Percentiles rank a stretch among this genome's conserved stretches.
Conservation (phyloP, 108 stramenopile genomes). For the Stephanodiscus triporus region DNA sequence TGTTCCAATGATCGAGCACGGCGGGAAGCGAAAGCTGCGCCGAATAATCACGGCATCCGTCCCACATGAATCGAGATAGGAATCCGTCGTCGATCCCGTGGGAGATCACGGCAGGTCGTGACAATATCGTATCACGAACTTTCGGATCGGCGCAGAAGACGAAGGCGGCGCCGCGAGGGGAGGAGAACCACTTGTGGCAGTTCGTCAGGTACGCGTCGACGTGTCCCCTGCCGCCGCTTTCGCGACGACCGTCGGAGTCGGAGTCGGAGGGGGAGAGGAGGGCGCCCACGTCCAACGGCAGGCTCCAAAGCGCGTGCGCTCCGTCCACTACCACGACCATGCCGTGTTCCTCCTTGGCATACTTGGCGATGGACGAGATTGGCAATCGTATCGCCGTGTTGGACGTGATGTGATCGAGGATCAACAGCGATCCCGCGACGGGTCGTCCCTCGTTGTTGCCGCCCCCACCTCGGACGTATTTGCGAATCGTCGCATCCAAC, state of each 20-base stretch:
- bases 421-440: conserved; percentile 46
- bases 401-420: conserved; percentile 75
- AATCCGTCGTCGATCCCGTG: conserved; percentile 73
- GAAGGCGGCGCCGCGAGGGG: conserved; percentile 67
- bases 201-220: conserved; percentile 72
- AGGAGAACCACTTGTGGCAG: conserved; percentile 78
- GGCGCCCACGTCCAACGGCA: conserved; percentile 39
- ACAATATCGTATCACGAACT: conserved; percentile 53
- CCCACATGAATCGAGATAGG: conserved; percentile 74
- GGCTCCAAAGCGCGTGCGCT: conserved; percentile 70
- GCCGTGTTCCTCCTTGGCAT: conserved; percentile 50
- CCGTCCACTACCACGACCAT: conserved; percentile 71
- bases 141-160: conserved; percentile 55
- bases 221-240: not conserved
- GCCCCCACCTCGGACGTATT: not conserved
- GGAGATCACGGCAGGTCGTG: conserved; percentile 64
- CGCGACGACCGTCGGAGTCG: not conserved
- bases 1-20: conserved; percentile 61
- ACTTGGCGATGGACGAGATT: conserved; percentile 52
- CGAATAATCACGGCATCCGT: conserved; percentile 76
- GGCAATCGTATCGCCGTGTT: conserved; percentile 75
- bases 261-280: conserved; percentile 6
- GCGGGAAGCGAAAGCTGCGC: conserved; percentile 64
- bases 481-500: conserved; percentile 33
- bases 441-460: conserved; percentile 15